Conservation (phyloP, 371 early-diverging fungal genomes). For the Sporodiniella umbellata region DNA sequence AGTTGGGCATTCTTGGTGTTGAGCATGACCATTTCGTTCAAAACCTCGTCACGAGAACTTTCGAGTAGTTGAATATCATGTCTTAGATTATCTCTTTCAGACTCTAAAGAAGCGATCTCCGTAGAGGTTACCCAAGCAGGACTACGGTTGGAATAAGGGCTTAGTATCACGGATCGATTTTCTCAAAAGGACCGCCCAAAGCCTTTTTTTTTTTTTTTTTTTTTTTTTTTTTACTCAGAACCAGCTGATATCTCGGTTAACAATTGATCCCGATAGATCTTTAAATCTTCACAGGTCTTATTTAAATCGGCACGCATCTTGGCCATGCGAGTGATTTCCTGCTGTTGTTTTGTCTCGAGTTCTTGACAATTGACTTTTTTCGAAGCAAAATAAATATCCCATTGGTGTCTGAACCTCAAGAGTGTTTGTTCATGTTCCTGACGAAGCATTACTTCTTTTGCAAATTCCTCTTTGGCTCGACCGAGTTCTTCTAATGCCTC, state of each 20-base stretch:
- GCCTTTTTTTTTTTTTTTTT: not conserved
- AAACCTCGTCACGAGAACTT: constrained; percentile 21
- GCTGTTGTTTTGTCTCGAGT: constrained; percentile 23
- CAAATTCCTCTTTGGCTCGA: constrained; percentile 42
- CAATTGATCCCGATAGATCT: constrained; percentile 29
- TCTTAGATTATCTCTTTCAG: constrained; percentile 26
- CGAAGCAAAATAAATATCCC: constrained; percentile 21
- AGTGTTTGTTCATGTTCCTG: constrained; percentile 38
- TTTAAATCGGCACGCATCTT: constrained; percentile 33
- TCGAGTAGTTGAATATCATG: constrained; percentile 26
- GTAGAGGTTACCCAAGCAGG: not conserved
- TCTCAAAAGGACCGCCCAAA: not conserved
- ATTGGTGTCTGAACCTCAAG: constrained; percentile 31
- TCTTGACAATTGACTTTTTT: constrained; percentile 13
- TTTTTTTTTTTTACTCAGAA: constrained; percentile 1
- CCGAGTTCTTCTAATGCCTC: constrained; percentile 44
- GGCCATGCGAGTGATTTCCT: constrained; percentile 38
- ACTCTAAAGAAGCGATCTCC: constrained; percentile 28
- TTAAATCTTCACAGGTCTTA: constrained; percentile 36
- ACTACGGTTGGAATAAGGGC: too few relatives aligned
- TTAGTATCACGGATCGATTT: too few relatives aligned
- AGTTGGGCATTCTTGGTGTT: constrained; percentile 54
- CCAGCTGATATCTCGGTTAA: constrained; percentile 14
- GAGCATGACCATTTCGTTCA: constrained; percentile 52
- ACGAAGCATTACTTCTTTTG: constrained; percentile 38